phyloP scores from a whole-genome alignment of 1,284 basidiomycete species.

The Xerocomus nothofagi region DNA sequence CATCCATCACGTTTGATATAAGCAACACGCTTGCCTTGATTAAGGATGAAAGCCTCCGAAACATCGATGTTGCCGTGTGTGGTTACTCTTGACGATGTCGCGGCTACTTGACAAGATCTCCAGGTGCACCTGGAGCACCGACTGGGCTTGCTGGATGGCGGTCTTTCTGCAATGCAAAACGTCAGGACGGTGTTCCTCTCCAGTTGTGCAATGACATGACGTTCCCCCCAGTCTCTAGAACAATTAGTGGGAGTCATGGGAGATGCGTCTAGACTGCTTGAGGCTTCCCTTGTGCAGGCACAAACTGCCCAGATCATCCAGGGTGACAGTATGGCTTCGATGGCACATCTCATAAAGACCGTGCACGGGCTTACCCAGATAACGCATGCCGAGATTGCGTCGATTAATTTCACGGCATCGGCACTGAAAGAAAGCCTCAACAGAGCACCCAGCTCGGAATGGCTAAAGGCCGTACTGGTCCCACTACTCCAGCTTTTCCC shows the following conservation, averaged over 20 bases:
- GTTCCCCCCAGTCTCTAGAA: slow-evolving; percentile 22
- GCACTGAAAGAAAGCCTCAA: slow-evolving; percentile 34
- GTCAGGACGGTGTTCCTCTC: slow-evolving; percentile 19
- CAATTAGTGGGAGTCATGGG: slow-evolving; percentile 25
- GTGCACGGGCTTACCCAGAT: slow-evolving; percentile 40
- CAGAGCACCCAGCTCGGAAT: slow-evolving; percentile 15
- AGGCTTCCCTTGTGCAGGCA: slow-evolving; percentile 30
- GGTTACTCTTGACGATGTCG: slow-evolving; percentile 2
- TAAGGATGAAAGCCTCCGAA: slow-evolving; percentile 33
- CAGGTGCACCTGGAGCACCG: slow-evolving; percentile 31
- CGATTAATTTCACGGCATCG: slow-evolving; percentile 47
- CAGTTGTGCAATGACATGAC: slow-evolving; percentile 3
- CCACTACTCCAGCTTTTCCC: slow-evolving; percentile 20
- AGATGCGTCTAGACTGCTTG: slow-evolving; percentile 29
- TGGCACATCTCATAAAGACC: slow-evolving; percentile 35
- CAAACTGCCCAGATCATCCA: slow-evolving; percentile 36
- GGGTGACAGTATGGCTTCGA: slow-evolving; percentile 37
- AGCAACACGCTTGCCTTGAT: slow-evolving; percentile 27
- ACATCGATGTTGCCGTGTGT: slow-evolving; percentile 25
- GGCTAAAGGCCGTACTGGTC: slow-evolving; percentile 19
- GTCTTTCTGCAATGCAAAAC: slow-evolving; percentile 32
- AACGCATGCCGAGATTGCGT: slow-evolving; percentile 43
- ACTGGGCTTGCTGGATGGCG: slow-evolving; percentile 27
- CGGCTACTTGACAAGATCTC: slow-evolving; percentile 9
- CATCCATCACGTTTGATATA: slow-evolving; percentile 29